Base-by-base conservation (phyloP, 2,329 filamentous ascomycete genomes). In the Diaporthe sp. region DNA sequence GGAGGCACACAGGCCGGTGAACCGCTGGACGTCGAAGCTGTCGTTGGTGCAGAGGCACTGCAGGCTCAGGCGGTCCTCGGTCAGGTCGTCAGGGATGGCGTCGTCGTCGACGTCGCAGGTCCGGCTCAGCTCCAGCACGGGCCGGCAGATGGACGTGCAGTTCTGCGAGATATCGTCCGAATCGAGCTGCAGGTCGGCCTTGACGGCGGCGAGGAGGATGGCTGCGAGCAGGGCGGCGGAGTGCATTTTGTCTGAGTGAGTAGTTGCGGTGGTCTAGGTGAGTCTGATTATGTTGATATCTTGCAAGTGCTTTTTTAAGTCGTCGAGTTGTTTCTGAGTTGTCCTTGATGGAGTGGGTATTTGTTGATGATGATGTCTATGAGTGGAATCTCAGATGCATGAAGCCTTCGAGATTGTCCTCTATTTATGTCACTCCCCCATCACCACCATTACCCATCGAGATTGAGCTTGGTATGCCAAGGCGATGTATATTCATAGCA, bases 61-160 rank as follows among this genome's bases (percentile, higher is more conserved):
- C 17, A 79, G 80, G 80, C 83, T 81, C 71, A 86, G 83, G 25
- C 81, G 82, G 60, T 84, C 79, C 78, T 86, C 84, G 44, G 81
- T 78, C 34, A 80, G 81, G 79, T 84, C 78, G 53, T 76, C 82
- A 25, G 77, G 79, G 72, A 82, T 79, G 57, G 87, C 10, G 80
- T 86, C 22, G 85, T 92, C 60, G 84, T 93, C 74, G 84, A 90
- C 60, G 87, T 85, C 82, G 76, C 86, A 87, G 53, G 79, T 80
- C 47, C 80, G 80, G 71, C 82, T 83, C 42, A 86, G 81, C 34
- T 82, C 76, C 13, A 80, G 81, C 47, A 86, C 79, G 60, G 85
- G 84, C 31, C 79, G 73, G 77, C 85, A 86, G 78, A 86, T 83
- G 77, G 79, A 76, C 39, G 79, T 76, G 80, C 85, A 86, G 53